Evolutionary conservation across 352 stramenopile genomes (phyloP).

Genomic region (Plasmopara viticola): DNA sequence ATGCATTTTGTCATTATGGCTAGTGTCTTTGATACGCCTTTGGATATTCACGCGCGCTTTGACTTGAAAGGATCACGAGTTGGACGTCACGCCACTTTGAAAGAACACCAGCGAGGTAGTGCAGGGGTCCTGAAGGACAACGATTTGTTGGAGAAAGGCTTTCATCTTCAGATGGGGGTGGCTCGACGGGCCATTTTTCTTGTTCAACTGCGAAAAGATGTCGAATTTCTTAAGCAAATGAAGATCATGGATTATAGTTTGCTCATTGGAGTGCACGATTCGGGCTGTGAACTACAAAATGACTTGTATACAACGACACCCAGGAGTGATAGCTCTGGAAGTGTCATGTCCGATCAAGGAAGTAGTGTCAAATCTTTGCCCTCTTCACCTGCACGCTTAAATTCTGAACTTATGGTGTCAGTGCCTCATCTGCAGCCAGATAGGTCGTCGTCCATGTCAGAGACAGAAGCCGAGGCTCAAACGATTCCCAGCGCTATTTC

Average conservation of each 20-base stretch:
- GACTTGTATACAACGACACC: conserved; percentile 29
- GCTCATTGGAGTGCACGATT: conserved; percentile 89
- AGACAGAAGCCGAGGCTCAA: conserved; percentile 7
- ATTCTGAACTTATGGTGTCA: conserved; percentile 1
- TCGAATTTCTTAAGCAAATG: conserved; percentile 87
- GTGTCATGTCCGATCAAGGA: conserved; percentile 6
- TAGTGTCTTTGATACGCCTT: conserved; percentile 93
- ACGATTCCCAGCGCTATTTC: conserved; percentile 1
- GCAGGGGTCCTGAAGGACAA: conserved; percentile 87
- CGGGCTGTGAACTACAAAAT: conserved; percentile 44
- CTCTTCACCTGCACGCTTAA: conserved; percentile 24
- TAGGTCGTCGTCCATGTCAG: conserved; percentile 16
- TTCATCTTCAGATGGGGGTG: conserved; percentile 80
- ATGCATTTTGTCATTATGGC: conserved; percentile 96
- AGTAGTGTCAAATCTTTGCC: conserved; percentile 32
- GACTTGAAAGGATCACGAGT: conserved; percentile 90
- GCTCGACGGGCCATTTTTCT: conserved; percentile 73
- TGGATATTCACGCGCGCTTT: conserved; percentile 85
- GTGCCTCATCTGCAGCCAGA: conserved; percentile 4
- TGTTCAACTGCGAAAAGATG: conserved; percentile 83
- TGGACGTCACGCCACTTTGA: conserved; percentile 56
- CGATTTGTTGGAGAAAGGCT: conserved; percentile 81
- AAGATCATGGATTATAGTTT: conserved; percentile 95
- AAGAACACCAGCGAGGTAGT: conserved; percentile 58
- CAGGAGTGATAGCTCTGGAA: conserved; percentile 12